Evolutionary conservation across 2,329 filamentous ascomycete species (phyloP).

Genomic region (Colletotrichum sp.): DNA sequence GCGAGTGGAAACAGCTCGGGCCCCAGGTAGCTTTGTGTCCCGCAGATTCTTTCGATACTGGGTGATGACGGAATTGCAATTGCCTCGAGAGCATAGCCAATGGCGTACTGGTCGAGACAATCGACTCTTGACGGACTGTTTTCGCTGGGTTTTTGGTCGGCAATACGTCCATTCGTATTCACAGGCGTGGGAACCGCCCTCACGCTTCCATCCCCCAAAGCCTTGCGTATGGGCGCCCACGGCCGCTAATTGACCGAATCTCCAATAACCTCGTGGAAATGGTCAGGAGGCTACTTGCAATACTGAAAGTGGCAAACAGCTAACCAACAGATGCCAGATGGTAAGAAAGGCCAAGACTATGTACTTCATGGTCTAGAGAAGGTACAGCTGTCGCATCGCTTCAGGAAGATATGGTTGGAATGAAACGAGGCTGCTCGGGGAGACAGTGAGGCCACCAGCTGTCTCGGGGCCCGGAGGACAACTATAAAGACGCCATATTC

Average conservation of each 20-base stretch:
- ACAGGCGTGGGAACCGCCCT: neutral
- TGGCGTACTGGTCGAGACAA: neutral
- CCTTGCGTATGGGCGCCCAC: neutral
- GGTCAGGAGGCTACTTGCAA: too few relatives aligned
- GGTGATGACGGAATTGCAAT: neutral
- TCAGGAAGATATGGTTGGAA: neutral
- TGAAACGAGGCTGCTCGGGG: neutral
- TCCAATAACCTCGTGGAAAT: neutral
- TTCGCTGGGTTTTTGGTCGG: neutral
- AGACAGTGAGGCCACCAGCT: neutral
- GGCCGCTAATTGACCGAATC: neutral
- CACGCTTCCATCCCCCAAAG: neutral
- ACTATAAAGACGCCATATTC: too few relatives aligned
- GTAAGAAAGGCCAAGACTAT: neutral
- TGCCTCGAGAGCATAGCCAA: neutral
- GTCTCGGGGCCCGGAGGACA: too few relatives aligned
- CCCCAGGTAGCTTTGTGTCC: neutral
- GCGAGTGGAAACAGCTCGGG: neutral
- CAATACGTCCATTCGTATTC: neutral
- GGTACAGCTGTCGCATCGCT: neutral
- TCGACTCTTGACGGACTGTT: neutral
- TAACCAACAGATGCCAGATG: neutral
- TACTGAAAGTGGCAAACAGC: rapidly evolving
- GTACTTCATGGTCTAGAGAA: neutral
- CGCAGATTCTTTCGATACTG: neutral